Conservation (phyloP, 352 stramenopile species). For the Pythium phragmiticola region DNA sequence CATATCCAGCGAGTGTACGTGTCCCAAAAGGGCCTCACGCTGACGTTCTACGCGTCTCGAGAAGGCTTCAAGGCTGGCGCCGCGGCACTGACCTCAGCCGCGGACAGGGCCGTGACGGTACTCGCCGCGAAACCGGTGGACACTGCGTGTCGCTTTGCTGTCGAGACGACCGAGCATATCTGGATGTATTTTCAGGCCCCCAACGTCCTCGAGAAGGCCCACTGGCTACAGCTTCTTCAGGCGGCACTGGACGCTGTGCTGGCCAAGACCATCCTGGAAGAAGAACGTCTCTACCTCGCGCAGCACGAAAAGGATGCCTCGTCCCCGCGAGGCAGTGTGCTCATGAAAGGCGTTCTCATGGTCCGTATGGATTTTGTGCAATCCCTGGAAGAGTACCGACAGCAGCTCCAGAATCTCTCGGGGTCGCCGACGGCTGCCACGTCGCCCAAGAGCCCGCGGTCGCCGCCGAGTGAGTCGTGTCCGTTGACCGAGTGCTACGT, state of each 20-base stretch:
- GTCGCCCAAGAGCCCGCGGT: conserved; percentile 20
- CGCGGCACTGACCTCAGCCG: conserved; percentile 14
- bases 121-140: conserved; percentile 33
- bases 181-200: conserved; percentile 35
- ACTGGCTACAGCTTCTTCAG: conserved; percentile 38
- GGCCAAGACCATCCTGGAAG: conserved; percentile 24
- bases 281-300: conserved; percentile 9
- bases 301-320: not conserved
- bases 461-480: not conserved
- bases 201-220: conserved; percentile 21
- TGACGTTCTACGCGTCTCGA: conserved; percentile 54
- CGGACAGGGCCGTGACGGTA: conserved; percentile 30
- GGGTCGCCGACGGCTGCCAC: not conserved
- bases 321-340: conserved; percentile 4
- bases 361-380: conserved; percentile 25
- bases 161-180: conserved; percentile 36
- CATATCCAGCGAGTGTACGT: conserved; percentile 46
- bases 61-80: conserved; percentile 57
- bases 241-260: conserved; percentile 31
- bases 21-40: conserved; percentile 36
- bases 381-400: conserved; percentile 17
- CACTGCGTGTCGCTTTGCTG: conserved; percentile 23
- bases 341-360: conserved; percentile 23
- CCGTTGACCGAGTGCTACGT: conserved; percentile 48
- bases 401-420: conserved; percentile 3